These are phyloP conservation scores for Saccharomycopsis fodiens DNA, from an alignment of 805 yeast species.

Conservation along the genomic window DNA sequence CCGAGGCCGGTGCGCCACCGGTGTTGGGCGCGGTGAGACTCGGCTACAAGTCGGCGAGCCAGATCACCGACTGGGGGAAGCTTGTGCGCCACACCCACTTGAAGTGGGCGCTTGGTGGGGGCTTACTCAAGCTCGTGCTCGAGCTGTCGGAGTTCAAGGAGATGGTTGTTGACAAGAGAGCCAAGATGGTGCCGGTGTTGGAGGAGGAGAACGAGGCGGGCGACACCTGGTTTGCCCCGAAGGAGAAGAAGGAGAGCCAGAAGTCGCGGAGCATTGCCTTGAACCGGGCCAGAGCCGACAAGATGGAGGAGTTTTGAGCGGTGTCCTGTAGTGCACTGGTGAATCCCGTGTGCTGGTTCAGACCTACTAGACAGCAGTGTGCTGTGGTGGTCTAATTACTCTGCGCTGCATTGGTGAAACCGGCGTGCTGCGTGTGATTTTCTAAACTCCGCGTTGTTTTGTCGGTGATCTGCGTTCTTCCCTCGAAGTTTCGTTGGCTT, in stretches of 20 bases:
- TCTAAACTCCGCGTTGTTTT: too few species aligned
- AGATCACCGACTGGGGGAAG: slow-evolving; percentile 9
- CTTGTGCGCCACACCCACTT: slow-evolving; percentile 10
- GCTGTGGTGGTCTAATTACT: too few species aligned
- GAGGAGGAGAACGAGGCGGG: neutral
- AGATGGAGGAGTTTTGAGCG: slow-evolving; percentile 11
- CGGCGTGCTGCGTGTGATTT: too few species aligned
- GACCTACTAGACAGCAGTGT: too few species aligned
- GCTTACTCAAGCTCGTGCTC: slow-evolving; percentile 3
- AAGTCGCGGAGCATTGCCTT: neutral
- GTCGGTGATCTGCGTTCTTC: too few species aligned
- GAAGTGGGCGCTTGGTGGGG: slow-evolving; percentile 17
- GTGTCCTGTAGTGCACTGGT: too few species aligned
- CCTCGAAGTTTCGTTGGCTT: too few species aligned
- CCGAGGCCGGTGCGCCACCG: neutral
- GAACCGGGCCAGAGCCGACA: neutral
- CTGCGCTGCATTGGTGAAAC: too few species aligned
- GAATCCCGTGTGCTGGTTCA: too few species aligned
- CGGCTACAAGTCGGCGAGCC: neutral
- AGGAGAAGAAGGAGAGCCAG: neutral
- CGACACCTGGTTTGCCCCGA: neutral
- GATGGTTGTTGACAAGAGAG: neutral
- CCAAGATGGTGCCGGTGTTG: neutral
- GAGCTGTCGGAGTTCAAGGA: neutral
- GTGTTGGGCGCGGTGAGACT: slow-evolving; percentile 2